Percentiles rank a stretch among this genome's conserved stretches.
Conservation (phyloP, 768 basidiomycete species). For the Rhodotorula sphaerocarpa region DNA sequence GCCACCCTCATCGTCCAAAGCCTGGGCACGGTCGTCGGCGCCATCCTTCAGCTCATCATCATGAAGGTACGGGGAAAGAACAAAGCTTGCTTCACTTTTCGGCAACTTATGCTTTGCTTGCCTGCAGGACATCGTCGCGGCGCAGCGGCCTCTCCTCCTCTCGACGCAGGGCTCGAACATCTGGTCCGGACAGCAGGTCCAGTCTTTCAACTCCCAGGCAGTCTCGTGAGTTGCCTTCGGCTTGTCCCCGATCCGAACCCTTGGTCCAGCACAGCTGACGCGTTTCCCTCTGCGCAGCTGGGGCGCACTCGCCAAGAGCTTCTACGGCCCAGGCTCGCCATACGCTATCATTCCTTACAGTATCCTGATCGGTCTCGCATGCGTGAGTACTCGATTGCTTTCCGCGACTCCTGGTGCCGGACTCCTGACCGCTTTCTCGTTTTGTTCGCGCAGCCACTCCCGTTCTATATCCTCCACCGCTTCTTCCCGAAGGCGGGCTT, state of each 20-base stretch:
- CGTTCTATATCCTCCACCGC: constrained; percentile 51
- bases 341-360: constrained; percentile 53
- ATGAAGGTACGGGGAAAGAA: too few species aligned
- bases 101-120: too few species aligned
- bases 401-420: constrained; percentile 18
- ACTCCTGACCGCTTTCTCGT: constrained; percentile 50
- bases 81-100: too few species aligned
- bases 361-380: neutral
- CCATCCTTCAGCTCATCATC: constrained; percentile 47
- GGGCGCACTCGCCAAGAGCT: constrained; percentile 50
- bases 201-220: constrained; percentile 52
- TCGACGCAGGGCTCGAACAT: constrained; percentile 57
- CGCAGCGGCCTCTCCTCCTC: constrained; percentile 51
- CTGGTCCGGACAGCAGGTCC: constrained; percentile 52
- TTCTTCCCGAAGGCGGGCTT: constrained; percentile 49
- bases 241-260: too few species aligned
- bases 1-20: constrained; percentile 57
- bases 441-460: constrained; percentile 52
- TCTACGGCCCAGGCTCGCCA: constrained; percentile 44
- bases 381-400: neutral
- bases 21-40: constrained; percentile 53
- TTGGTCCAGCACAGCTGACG: too few species aligned
- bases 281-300: too few species aligned
- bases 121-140: constrained; percentile 52
- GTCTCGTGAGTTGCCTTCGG: too few species aligned